phyloP scores from a whole-genome alignment of 371 early-diverging fungal genomes.

The Mucor lusitanicus region DNA sequence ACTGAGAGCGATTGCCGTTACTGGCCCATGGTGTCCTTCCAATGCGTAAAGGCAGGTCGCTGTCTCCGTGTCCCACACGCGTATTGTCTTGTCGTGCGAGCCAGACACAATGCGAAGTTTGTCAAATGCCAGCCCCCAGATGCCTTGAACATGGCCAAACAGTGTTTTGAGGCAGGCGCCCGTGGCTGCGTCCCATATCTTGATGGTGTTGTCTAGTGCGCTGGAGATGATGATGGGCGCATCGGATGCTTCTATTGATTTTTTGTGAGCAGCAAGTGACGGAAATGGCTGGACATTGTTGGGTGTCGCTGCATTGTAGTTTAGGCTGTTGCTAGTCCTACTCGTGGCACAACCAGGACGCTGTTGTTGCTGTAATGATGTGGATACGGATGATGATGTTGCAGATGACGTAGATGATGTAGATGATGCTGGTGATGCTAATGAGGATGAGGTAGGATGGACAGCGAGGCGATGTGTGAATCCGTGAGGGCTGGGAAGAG shows the following conservation, averaged over 20 bases:
- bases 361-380: no score
- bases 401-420: not conserved
- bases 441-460: no score
- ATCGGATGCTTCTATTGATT: constrained; percentile 16
- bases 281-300: constrained; percentile 4
- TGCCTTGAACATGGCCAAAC: constrained; percentile 88
- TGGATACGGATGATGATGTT: not conserved
- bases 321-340: not conserved
- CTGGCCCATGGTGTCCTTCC: constrained; percentile 66
- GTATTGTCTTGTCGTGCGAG: constrained; percentile 83
- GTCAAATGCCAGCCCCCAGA: constrained; percentile 83
- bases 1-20: constrained; percentile 75
- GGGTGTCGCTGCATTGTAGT: not conserved
- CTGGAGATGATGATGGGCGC: constrained; percentile 76
- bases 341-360: not conserved
- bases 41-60: constrained; percentile 80
- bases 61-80: constrained; percentile 92
- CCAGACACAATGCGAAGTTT: constrained; percentile 90
- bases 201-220: constrained; percentile 84
- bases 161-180: constrained; percentile 79
- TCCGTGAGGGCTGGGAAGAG: constrained; percentile 48
- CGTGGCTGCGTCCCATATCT: constrained; percentile 78
- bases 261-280: not conserved
- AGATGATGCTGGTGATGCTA: no score
- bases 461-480: constrained; percentile 37